Conservation (phyloP, 768 basidiomycete species). For the Suillus placidus region DNA sequence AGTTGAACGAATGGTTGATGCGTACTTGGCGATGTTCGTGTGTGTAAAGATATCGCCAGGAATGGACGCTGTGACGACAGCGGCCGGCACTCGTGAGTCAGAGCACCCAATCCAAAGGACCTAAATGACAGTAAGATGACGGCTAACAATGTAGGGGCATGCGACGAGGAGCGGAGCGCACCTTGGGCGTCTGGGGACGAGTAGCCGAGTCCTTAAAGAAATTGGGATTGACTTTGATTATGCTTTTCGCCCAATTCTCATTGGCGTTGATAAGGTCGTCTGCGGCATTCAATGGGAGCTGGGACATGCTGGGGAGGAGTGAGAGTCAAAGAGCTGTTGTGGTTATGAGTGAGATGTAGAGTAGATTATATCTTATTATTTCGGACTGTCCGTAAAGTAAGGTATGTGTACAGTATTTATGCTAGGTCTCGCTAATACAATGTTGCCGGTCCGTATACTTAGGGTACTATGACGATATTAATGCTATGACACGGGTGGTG, state of each 20-base stretch:
- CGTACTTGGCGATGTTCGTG: slow-evolving; percentile 88
- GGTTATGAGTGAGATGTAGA: no score
- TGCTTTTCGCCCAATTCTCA: slow-evolving; percentile 67
- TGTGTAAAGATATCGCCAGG: slow-evolving; percentile 87
- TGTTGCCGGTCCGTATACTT: no score
- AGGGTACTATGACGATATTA: no score
- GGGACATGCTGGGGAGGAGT: not conserved
- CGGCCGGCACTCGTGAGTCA: slow-evolving; percentile 88
- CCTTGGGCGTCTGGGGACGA: slow-evolving; percentile 67
- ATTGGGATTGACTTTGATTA: slow-evolving; percentile 53
- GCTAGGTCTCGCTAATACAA: no score
- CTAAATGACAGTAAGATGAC: slow-evolving; percentile 34
- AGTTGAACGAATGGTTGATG: slow-evolving; percentile 6
- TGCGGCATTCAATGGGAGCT: not conserved
- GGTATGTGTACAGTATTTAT: no score
- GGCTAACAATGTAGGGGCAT: not conserved
- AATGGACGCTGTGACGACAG: slow-evolving; percentile 66
- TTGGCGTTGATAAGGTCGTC: slow-evolving; percentile 50
- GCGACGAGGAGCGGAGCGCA: slow-evolving; percentile 27
- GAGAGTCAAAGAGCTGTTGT: not conserved
- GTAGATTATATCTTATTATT: no score
- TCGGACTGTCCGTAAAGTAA: no score
- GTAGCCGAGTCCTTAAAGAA: slow-evolving; percentile 65
- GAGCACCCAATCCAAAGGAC: slow-evolving; percentile 82
- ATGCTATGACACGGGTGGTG: no score